These are phyloP conservation scores for Torulaspora maleeae DNA, from an alignment of 805 yeast genomes.

Conservation along the genomic window DNA sequence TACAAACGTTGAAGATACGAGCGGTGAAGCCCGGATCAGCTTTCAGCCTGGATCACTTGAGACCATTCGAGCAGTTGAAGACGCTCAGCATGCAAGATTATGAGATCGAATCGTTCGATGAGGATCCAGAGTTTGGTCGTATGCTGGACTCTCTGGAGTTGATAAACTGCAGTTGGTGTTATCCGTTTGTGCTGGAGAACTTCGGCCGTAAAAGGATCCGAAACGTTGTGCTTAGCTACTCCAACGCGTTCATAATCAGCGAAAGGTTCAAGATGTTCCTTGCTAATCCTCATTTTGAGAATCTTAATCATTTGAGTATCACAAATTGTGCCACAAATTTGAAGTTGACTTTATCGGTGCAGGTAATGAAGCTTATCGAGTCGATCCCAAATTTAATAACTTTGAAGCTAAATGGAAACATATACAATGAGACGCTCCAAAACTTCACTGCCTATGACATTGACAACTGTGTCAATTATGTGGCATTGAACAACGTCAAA, in stretches of 20 bases:
- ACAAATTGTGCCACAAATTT: constrained; percentile 28
- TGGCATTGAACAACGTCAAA: constrained; percentile 33
- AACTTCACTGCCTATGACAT: constrained; percentile 28
- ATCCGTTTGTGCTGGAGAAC: constrained; percentile 44
- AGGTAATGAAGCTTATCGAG: constrained; percentile 31
- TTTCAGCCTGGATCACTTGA: constrained; percentile 45
- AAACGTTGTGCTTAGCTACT: constrained; percentile 27
- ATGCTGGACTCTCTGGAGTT: constrained; percentile 33
- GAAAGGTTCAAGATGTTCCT: constrained; percentile 36
- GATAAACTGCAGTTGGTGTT: constrained; percentile 51
- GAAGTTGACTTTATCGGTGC: constrained; percentile 33
- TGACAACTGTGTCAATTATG: constrained; percentile 28
- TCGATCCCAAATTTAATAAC: constrained; percentile 33
- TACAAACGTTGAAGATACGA: constrained; percentile 20
- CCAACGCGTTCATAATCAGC: constrained; percentile 35
- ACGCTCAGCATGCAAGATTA: constrained; percentile 39
- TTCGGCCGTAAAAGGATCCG: constrained; percentile 28
- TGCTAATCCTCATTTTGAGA: constrained; percentile 28
- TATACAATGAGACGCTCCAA: constrained; percentile 35
- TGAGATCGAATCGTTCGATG: constrained; percentile 42
- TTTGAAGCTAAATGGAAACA: constrained; percentile 32
- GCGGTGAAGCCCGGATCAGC: constrained; percentile 24
- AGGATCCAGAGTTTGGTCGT: constrained; percentile 23
- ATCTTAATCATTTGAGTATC: constrained; percentile 26
- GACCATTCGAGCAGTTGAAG: constrained; percentile 35